Base-by-base conservation (phyloP, 805 yeast genomes). In the Metschnikowia amazonensis region DNA sequence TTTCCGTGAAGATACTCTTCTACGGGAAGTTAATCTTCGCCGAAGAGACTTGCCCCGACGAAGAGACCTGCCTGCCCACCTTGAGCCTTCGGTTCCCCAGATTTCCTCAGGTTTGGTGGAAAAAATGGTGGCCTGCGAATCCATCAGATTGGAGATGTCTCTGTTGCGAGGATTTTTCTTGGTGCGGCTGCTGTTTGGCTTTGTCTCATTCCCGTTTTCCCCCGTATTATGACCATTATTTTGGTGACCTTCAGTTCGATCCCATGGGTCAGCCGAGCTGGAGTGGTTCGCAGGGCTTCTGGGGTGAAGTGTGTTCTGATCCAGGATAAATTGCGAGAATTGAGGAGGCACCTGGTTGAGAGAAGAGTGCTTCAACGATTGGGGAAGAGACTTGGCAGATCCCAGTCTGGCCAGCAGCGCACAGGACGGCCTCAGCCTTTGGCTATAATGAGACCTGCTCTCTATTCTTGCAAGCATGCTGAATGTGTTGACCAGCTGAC, bases 111-210 rank as follows among this genome's bases (percentile, higher is more conserved):
- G 58, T 46, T 72, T 55, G 8, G 75, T 70, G n/a, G 74, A 68
- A 50, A 70, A 70, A 29, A 70, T 70, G 0, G 76, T 71, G 21
- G 72, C 75, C 50, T 70, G 75, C 0, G 74, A 69, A 4, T 68
- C 74, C 70, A 65, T 63, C 43, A 69, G 64, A 35, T 62, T 58
- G 38, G 72, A 65, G 29, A 67, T 65, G 34, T 63, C 66, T 21
- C 65, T 46, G 5, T 58, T n/a, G n/a, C n/a, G n/a, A n/a, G n/a
- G n/a, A n/a, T n/a, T n/a, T n/a, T n/a, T n/a, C n/a, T n/a, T n/a
- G n/a, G n/a, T n/a, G 11, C 28, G 37, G 28, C 11, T 9, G 9
- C n/a, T 5, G 13, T 7, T 23, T 13, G 21, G 14, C n/a, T 20
- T 11, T 11, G 35, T 11, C 10, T 2, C 14, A 1, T 17, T 17